A percentile compares a stretch with the other conserved stretches of the same genome.
Evolutionary conservation across 2,329 filamentous ascomycete species (phyloP).

Genomic region (Fusarium compactum): DNA sequence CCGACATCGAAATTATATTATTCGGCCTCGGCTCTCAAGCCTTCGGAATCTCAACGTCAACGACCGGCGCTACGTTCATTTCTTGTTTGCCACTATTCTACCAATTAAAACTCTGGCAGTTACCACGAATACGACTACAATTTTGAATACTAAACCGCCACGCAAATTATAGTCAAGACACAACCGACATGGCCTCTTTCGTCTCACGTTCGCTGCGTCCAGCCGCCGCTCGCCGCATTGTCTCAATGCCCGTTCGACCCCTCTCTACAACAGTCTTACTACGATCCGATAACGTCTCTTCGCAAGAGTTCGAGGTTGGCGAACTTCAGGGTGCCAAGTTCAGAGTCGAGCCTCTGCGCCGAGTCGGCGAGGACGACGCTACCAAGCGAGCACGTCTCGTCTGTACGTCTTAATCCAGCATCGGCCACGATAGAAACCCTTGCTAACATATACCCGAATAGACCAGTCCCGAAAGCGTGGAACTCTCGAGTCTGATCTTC

Average conservation of each 20-base stretch:
- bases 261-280: constrained; percentile 41
- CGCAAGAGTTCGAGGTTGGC: constrained; percentile 78
- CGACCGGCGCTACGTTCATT: constrained; percentile 12
- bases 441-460: not conserved
- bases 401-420: constrained; percentile 59
- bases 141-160: not conserved
- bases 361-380: constrained; percentile 82
- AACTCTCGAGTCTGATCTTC: constrained; percentile 93
- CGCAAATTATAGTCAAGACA: not conserved
- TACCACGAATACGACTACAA: not conserved
- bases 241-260: constrained; percentile 35
- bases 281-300: constrained; percentile 33
- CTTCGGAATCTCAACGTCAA: constrained; percentile 41
- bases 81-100: constrained; percentile 15
- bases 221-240: constrained; percentile 33
- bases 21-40: constrained; percentile 39
- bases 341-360: constrained; percentile 88
- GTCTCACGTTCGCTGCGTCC: constrained; percentile 41
- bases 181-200: constrained; percentile 38
- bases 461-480: constrained; percentile 98
- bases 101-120: not conserved
- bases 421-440: constrained; percentile 1
- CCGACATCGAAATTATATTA: constrained; percentile 32
- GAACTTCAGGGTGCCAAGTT: constrained; percentile 90
- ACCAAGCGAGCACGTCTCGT: constrained; percentile 91